Evolutionary conservation across 2,329 filamentous ascomycete genomes (phyloP), one percentile per base, ranked within the genome.

Genomic region (Xylaria sp.): DNA sequence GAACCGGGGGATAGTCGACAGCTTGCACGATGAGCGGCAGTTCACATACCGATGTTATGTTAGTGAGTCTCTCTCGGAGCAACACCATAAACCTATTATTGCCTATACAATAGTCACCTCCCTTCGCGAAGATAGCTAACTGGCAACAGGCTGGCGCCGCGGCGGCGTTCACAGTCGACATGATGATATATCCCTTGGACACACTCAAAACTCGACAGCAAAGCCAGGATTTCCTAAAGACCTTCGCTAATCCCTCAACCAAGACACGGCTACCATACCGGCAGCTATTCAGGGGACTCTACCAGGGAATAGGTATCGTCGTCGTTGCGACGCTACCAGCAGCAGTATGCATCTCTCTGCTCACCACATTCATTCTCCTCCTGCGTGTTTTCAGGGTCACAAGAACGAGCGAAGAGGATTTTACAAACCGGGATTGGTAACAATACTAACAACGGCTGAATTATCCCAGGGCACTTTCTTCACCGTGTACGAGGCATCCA

Each of bases 141-240:
- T 13, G 7, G 36, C 17, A 27, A 50, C 65, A 96, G 92, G 93
- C 94, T 53, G 94, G 94, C 63, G 93, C 93, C 61, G 86, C 92
- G 61, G 94, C 94, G 69, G 94, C 93, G 29, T 93, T 97, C 77
- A 90, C 91, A 0, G 91, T 97, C 63, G 93, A 97, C 78, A 83
- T 96, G 55, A 83, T 97, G 17, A 87, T 97, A 39, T 97, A 96
- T 74, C 94, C 94, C 0, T 84, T 97, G 17, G 94, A 97, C 77
- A 97, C 94, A 0, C 83, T 97, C 74, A 97, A 97, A 77, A 97
- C 94, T 7, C 87, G 94, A 10, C 86, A 93, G 54, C 94, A 97
- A 77, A 93, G 90, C 60, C 90, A 89, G 13, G 87, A 94, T 73
- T 96, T 94, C 79, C 81, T 87, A 42, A 85, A 85, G 56, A 84